A percentile compares a stretch with the other conserved stretches of the same genome.
Evolutionary conservation across 108 stramenopile species (phyloP).

Genomic region (Conticribra guillardii): DNA sequence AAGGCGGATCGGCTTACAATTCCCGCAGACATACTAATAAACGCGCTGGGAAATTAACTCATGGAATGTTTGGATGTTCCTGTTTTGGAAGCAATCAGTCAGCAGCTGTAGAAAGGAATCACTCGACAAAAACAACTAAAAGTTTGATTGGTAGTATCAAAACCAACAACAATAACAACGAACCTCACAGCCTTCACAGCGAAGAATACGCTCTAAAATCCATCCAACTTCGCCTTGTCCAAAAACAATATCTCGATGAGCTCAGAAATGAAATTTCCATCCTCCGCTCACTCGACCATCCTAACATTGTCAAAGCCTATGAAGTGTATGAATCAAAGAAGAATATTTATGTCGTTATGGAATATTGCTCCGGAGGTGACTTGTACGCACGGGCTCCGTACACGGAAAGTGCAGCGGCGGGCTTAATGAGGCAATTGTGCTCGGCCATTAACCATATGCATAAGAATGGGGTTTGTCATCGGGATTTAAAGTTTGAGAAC

Average conservation of each 20-base stretch:
- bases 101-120: too few species aligned
- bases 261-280: slow-evolving; percentile 90
- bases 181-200: slow-evolving; percentile 16
- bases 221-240: slow-evolving; percentile 67
- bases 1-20: slow-evolving; percentile 58
- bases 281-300: slow-evolving; percentile 86
- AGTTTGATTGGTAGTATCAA: too few species aligned
- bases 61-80: slow-evolving; percentile 30
- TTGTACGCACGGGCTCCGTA: slow-evolving; percentile 85
- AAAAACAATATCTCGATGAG: slow-evolving; percentile 70
- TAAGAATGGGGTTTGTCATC: slow-evolving; percentile 74
- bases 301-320: slow-evolving; percentile 92
- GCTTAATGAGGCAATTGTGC: slow-evolving; percentile 60
- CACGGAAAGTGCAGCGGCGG: slow-evolving; percentile 72
- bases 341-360: slow-evolving; percentile 81
- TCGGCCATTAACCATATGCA: slow-evolving; percentile 85
- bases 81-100: too few species aligned
- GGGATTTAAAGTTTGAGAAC: slow-evolving; percentile 90
- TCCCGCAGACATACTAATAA: slow-evolving; percentile 8
- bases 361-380: slow-evolving; percentile 86
- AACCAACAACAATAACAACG: not conserved
- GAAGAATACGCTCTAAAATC: slow-evolving; percentile 70
- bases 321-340: slow-evolving; percentile 79
- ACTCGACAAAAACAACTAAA: too few species aligned
- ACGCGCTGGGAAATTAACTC: too few species aligned